phyloP scores from a whole-genome alignment of 169 alveolate genomes.

The Miamiensis avidus region DNA sequence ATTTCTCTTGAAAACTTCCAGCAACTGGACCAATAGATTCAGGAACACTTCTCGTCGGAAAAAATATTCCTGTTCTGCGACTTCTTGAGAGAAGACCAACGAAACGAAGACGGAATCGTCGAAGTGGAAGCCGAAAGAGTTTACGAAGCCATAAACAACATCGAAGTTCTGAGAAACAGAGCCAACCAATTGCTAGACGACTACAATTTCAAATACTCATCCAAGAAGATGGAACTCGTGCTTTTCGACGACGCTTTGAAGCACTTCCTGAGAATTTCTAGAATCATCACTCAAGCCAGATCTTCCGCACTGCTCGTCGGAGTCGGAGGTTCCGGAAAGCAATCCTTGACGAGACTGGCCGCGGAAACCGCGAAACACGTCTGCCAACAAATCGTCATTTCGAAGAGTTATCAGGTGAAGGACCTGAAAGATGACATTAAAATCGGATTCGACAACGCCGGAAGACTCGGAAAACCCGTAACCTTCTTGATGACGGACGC shows the following conservation, averaged over 20 bases:
- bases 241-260: slow-evolving; percentile 96
- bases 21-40: slow-evolving; percentile 70
- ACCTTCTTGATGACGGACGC: slow-evolving; percentile 96
- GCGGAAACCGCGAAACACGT: slow-evolving; percentile 88
- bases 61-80: slow-evolving; percentile 72
- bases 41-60: slow-evolving; percentile 63
- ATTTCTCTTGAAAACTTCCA: slow-evolving; percentile 40
- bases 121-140: slow-evolving; percentile 85
- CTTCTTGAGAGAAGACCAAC: slow-evolving; percentile 81
- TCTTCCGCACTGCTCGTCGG: slow-evolving; percentile 90
- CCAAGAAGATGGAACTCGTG: slow-evolving; percentile 93
- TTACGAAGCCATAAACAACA: slow-evolving; percentile 60
- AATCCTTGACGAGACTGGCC: slow-evolving; percentile 94
- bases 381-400: slow-evolving; percentile 87
- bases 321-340: slow-evolving; percentile 98
- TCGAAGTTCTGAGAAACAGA: slow-evolving; percentile 36
- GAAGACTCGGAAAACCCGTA: slow-evolving; percentile 87
- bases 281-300: slow-evolving; percentile 89
- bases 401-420: slow-evolving; percentile 90
- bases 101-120: slow-evolving; percentile 84
- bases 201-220: slow-evolving; percentile 90
- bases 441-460: slow-evolving; percentile 89
- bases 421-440: slow-evolving; percentile 92
- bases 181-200: slow-evolving; percentile 63
- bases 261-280: slow-evolving; percentile 92